Base-by-base conservation (phyloP, 2,329 filamentous ascomycete species). In the Atkinsonella texensis region DNA sequence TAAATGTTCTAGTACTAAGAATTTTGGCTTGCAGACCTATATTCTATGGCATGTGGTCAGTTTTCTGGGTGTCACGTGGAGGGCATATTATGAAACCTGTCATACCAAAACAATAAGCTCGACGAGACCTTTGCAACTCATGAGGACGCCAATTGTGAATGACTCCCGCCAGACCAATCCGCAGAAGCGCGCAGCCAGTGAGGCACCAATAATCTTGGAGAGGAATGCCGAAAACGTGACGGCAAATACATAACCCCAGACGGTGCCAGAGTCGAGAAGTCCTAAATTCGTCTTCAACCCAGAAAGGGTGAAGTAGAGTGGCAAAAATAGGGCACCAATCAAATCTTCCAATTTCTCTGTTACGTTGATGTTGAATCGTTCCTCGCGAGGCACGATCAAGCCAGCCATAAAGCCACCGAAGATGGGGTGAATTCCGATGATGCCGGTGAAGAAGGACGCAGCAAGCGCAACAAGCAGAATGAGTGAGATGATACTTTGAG, bases 121-220 rank as follows among this genome's bases (percentile, higher is more conserved):
- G 0, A 96, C 90, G 10, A 97, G 74, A 60, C 91, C 91, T 67
- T 97, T 97, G 68, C 91, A 97, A 68, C 88, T 95, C 91, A 97
- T 97, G 60, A 96, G 70, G 15, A 84, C 81, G 13, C 91, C 91
- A 58, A 97, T 93, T 1, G 88, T 81, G 33, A 94, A 79, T 52
- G 86, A 90, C 65, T 97, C 91, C 53, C 90, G 80, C 91, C 91
- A 97, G 1, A 94, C 77, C 48, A 96, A 73, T 28, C 85, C 89
- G 59, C 81, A 87, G 3, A 81, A 62, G 38, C 81, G 79, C 0
- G 91, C 89, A 8, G 90, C 89, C 1, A 94, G 53, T 0, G 88
- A 83, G 17, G 88, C 89, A 42, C 90, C 91, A 12, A 84, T 72
- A 49, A 97, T 85, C 66, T 97, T 97, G 47, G 84, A 88, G 20